Base-by-base conservation (phyloP, 345 rosid genomes). In the Brassica napus region DNA sequence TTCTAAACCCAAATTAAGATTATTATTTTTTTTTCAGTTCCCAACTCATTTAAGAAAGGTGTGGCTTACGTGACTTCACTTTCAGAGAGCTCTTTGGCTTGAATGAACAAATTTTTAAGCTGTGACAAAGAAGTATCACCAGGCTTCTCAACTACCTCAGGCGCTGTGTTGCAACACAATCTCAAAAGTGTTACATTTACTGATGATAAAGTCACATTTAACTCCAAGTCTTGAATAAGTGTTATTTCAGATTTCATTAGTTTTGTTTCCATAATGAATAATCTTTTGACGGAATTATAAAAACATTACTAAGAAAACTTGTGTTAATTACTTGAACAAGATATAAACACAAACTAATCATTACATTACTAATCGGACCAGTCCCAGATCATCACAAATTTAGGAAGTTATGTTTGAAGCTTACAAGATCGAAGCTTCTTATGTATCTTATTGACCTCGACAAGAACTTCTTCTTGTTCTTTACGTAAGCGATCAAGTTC, bases 111-210 rank as follows among this genome's bases (percentile, higher is more conserved):
- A 66, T 0, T 7, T 84, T 84, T 92, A 54, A 92, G 89, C 86
- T 28, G 90, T 32, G 86, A 67, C 57, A 91, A 86, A 21, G 94
- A 89, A 81, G 4, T 81, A 86, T 94, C 98, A 72, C 92, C 93
- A 26, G 92, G 95, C 85, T 90, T 94, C 88, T 91, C 98, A 78
- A 92, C 92, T 74, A 92, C 84, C 83, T 92, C 98, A 6, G 98
- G 98, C 69, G 90, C 98, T 28, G 31, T 28, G 31, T 28, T 28
- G 31, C 31, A 28, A 28, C 31, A 28, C 31, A 28, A 28, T 28
- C 31, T 28, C 31, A 28, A 28, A 28, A 28, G 31, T 28, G 31
- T 28, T 28, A 28, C 31, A 28, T 28, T 28, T 28, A 28, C 31
- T 28, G 31, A 28, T 28, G 31, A 28, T 3, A 28, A 28, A 28